A percentile compares a stretch with the other conserved stretches of the same genome.
phyloP scores from a whole-genome alignment of 2,329 filamentous ascomycete genomes.

The Gnomoniopsis sp. region DNA sequence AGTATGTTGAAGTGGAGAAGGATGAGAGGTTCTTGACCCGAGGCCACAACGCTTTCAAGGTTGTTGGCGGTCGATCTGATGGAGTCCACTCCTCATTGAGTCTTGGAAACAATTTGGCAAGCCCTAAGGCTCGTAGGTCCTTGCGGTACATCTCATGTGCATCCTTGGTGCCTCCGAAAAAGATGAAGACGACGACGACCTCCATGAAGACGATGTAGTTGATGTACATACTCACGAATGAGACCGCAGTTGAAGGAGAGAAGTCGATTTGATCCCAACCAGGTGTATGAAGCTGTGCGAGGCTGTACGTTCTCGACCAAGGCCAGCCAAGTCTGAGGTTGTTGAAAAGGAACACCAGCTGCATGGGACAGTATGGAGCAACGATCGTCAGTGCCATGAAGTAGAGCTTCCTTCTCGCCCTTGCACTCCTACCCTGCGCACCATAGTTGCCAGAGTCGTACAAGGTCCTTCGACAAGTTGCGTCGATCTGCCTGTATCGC shows the following conservation, averaged over 20 bases:
- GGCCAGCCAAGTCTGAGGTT: slow-evolving; percentile 35
- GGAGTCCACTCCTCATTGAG: slow-evolving; percentile 30
- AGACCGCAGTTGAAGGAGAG: slow-evolving; percentile 36
- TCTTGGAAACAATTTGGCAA: slow-evolving; percentile 41
- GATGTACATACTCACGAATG: slow-evolving; percentile 39
- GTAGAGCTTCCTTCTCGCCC: slow-evolving; percentile 51
- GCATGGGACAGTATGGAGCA: slow-evolving; percentile 47
- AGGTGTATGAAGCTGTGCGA: slow-evolving; percentile 37
- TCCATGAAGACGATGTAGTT: slow-evolving; percentile 48
- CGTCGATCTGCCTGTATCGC: slow-evolving; percentile 45
- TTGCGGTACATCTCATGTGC: slow-evolving; percentile 47
- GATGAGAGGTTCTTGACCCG: background rate
- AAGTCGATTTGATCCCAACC: slow-evolving; percentile 48
- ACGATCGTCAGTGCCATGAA: slow-evolving; percentile 52
- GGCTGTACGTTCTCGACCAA: slow-evolving; percentile 37
- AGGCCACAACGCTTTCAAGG: slow-evolving; percentile 7
- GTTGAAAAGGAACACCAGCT: slow-evolving; percentile 35
- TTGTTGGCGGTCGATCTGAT: slow-evolving; percentile 19
- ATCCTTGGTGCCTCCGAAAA: slow-evolving; percentile 55
- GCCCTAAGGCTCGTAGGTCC: slow-evolving; percentile 35
- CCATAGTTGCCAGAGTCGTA: slow-evolving; percentile 32
- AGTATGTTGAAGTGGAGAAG: background rate
- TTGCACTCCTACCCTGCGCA: slow-evolving; percentile 40
- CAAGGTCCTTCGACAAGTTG: slow-evolving; percentile 36
- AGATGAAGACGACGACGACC: slow-evolving; percentile 45